These are phyloP conservation scores for Fusarium coffeatum DNA, from an alignment of 2,329 filamentous ascomycete genomes.

Conservation along the genomic window DNA sequence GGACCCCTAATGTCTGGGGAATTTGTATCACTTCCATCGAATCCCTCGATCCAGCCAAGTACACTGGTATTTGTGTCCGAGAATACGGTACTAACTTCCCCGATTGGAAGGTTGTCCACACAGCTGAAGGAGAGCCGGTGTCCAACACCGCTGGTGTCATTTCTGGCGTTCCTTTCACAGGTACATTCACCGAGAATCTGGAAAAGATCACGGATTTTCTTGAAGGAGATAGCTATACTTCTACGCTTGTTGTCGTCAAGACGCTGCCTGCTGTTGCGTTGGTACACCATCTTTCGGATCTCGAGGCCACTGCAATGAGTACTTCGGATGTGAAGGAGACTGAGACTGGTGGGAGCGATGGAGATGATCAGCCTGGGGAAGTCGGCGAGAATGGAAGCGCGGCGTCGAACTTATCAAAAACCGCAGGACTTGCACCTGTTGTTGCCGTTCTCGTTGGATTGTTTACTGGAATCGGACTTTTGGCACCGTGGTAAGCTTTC, in stretches of 20 bases:
- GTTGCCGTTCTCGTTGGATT: slow-evolving; percentile 5
- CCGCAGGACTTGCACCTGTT: not conserved
- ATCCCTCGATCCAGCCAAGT: not conserved
- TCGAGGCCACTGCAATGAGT: slow-evolving; percentile 4
- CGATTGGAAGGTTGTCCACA: too few species aligned
- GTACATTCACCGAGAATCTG: not conserved
- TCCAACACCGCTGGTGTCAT: not conserved
- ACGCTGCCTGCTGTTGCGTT: slow-evolving; percentile 29
- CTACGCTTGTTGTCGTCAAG: not conserved
- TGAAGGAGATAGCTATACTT: too few species aligned
- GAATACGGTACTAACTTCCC: too few species aligned
- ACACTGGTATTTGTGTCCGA: not conserved
- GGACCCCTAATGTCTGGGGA: slow-evolving; percentile 1
- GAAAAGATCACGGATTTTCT: not conserved
- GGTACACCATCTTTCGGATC: slow-evolving; percentile 30
- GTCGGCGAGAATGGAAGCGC: not conserved
- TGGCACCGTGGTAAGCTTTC: slow-evolving; percentile 30
- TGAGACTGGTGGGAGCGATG: not conserved
- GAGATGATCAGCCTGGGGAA: too few species aligned
- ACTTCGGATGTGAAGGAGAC: not conserved
- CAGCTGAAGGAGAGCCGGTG: slow-evolving; percentile 14
- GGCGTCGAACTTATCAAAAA: not conserved
- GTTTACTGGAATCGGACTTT: slow-evolving; percentile 25
- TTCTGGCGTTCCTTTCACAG: slow-evolving; percentile 4
- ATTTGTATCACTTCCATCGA: slow-evolving; percentile 25